A percentile compares a stretch with the other conserved stretches of the same genome.
These are phyloP conservation scores for Rhazya stricta DNA, from an alignment of 257 asterid genomes.

Conservation along the genomic window DNA sequence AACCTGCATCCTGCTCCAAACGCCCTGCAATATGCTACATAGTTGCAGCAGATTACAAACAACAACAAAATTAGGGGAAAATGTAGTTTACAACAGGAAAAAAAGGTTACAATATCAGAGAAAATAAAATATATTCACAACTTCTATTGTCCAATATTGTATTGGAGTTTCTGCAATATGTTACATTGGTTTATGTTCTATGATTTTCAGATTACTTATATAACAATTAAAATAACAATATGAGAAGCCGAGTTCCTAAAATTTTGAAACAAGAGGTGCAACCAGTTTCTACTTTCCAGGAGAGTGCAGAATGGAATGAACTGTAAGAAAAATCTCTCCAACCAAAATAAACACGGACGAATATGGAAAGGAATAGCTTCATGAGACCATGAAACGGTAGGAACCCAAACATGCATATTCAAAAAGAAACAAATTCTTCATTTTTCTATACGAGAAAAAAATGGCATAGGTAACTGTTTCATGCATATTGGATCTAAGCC, in stretches of 20 bases:
- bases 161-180: neutral
- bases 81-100: neutral
- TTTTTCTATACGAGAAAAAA: too few relatives aligned
- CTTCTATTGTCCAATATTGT: neutral
- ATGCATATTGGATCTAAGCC: neutral
- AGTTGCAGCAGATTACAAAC: conserved; percentile 42
- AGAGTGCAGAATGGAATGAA: neutral
- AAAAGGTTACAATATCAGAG: too few relatives aligned
- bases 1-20: conserved; percentile 61
- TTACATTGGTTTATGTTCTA: neutral
- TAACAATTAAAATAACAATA: neutral
- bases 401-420: neutral
- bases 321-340: neutral
- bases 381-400: neutral
- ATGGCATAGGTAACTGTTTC: neutral
- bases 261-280: neutral
- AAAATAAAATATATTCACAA: neutral
- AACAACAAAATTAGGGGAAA: conserved; percentile 3
- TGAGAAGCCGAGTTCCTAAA: neutral
- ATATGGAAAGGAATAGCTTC: neutral
- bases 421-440: neutral
- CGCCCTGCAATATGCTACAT: conserved; percentile 73
- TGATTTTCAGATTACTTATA: neutral
- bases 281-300: neutral
- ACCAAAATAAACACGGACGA: neutral